Evolutionary conservation across 129 eudicot species (phyloP).

Genomic region (Saposhnikovia divaricata): DNA sequence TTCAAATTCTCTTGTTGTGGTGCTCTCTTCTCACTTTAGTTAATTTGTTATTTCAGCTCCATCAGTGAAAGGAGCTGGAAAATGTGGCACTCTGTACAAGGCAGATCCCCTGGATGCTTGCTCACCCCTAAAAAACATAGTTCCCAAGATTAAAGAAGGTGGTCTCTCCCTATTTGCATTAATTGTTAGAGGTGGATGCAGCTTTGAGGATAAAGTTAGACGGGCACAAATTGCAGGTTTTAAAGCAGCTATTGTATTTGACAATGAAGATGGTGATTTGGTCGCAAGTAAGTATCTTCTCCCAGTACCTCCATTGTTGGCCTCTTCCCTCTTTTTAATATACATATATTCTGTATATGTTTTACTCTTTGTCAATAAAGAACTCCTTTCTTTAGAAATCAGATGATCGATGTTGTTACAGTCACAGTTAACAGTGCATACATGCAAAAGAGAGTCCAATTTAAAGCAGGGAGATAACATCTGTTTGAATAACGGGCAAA

Average conservation of each 20-base stretch:
- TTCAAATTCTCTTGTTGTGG: background rate
- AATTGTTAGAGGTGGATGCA: constrained; percentile 83
- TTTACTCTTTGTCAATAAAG: background rate
- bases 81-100: constrained; percentile 55
- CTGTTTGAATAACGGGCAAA: background rate
- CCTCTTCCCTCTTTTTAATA: background rate
- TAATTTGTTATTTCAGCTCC: constrained; percentile 49
- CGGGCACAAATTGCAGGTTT: constrained; percentile 85
- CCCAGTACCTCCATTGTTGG: background rate
- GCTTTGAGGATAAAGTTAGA: constrained; percentile 89
- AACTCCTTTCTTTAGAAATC: background rate
- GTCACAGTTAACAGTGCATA: background rate
- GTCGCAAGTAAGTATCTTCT: constrained; percentile 70
- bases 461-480: background rate
- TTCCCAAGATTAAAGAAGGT: constrained; percentile 18
- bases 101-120: constrained; percentile 88
- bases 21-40: background rate
- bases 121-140: constrained; percentile 40
- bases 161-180: constrained; percentile 41
- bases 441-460: background rate
- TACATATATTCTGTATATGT: background rate
- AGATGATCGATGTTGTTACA: background rate
- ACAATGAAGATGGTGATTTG: constrained; percentile 58
- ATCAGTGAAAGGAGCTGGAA: constrained; percentile 50
- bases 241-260: constrained; percentile 69